A percentile compares a stretch with the other conserved stretches of the same genome.
These are phyloP conservation scores for Bipolaris gigantea DNA, from an alignment of 2,329 filamentous ascomycete genomes.

Conservation along the genomic window DNA sequence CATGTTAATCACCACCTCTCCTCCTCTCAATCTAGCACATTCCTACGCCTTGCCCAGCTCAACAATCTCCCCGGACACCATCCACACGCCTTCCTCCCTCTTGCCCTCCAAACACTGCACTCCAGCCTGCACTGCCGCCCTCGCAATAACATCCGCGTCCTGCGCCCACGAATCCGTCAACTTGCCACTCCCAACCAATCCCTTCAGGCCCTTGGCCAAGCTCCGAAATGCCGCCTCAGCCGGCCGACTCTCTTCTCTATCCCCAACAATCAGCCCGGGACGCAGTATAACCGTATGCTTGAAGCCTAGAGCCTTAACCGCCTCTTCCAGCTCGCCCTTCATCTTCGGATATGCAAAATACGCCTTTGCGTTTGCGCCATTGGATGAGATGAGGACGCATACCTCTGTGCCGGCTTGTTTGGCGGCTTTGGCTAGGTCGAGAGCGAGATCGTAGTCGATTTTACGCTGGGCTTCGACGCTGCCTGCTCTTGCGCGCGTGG, in stretches of 20 bases:
- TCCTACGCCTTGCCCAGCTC: slow-evolving; percentile 56
- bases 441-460: slow-evolving; percentile 85
- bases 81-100: slow-evolving; percentile 62
- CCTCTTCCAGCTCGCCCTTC: slow-evolving; percentile 86
- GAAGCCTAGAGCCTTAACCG: slow-evolving; percentile 71
- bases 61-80: slow-evolving; percentile 66
- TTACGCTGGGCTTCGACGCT: slow-evolving; percentile 78
- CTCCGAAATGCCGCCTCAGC: slow-evolving; percentile 61
- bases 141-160: slow-evolving; percentile 72
- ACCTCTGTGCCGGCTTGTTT: slow-evolving; percentile 71
- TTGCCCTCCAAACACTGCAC: slow-evolving; percentile 56
- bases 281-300: slow-evolving; percentile 73
- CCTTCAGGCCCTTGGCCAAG: slow-evolving; percentile 52
- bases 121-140: slow-evolving; percentile 65
- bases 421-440: slow-evolving; percentile 75
- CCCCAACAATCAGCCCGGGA: slow-evolving; percentile 76
- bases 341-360: slow-evolving; percentile 65
- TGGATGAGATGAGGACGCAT: slow-evolving; percentile 75
- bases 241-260: slow-evolving; percentile 63
- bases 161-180: slow-evolving; percentile 71
- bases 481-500: slow-evolving; percentile 75
- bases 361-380: slow-evolving; percentile 52
- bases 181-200: slow-evolving; percentile 27
- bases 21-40: not conserved
- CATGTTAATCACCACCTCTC: not conserved